phyloP scores from a whole-genome alignment of 345 rosid genomes.

The Limnanthes douglasii region DNA sequence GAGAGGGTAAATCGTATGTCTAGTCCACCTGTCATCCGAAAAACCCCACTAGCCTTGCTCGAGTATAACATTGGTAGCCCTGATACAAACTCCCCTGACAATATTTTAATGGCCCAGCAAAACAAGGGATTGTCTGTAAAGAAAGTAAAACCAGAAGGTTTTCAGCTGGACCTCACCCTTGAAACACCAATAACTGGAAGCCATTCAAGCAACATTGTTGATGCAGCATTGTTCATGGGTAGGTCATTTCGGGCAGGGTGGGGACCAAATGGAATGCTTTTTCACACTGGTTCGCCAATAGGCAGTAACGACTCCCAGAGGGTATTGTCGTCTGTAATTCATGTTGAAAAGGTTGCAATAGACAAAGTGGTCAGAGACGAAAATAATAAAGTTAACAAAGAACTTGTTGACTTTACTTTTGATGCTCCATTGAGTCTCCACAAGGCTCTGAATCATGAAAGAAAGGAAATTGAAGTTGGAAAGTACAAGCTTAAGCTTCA shows the following conservation, averaged over 20 bases:
- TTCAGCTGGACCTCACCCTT: constrained; percentile 48
- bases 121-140: constrained; percentile 42
- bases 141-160: constrained; percentile 42
- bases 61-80: constrained; percentile 50
- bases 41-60: constrained; percentile 62
- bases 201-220: constrained; percentile 69
- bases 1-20: constrained; percentile 35
- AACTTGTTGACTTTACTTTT: constrained; percentile 57
- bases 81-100: constrained; percentile 34
- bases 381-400: constrained; percentile 47
- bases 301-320: constrained; percentile 28
- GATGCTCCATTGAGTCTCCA: constrained; percentile 72
- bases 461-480: constrained; percentile 47
- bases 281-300: constrained; percentile 63
- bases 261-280: constrained; percentile 93
- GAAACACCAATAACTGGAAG: constrained; percentile 54
- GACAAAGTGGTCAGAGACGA: constrained; percentile 73
- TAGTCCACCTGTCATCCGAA: constrained; percentile 33
- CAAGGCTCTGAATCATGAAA: constrained; percentile 39
- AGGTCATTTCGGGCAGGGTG: constrained; percentile 96
- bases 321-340: constrained; percentile 57
- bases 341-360: constrained; percentile 69
- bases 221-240: constrained; percentile 94
- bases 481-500: constrained; percentile 58
- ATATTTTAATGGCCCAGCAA: constrained; percentile 67